phyloP scores from a whole-genome alignment of 2,329 filamentous ascomycete genomes.

The Penicillium occitanis region DNA sequence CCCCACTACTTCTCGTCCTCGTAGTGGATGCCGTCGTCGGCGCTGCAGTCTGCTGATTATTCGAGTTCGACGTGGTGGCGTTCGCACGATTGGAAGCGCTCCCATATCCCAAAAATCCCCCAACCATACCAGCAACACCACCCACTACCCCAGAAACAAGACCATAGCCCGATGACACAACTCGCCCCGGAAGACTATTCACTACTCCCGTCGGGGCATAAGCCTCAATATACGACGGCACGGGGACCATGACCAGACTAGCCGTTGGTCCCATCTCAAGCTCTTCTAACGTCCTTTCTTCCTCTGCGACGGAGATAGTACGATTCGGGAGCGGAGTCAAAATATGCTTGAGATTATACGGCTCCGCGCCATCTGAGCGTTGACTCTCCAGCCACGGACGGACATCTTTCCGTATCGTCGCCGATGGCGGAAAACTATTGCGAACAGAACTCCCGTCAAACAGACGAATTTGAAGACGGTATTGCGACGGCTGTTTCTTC shows the following conservation, averaged over 20 bases:
- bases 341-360: conserved; percentile 83
- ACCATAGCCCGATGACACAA: conserved; percentile 43
- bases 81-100: conserved; percentile 10
- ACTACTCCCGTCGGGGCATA: conserved; percentile 45
- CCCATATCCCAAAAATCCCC: conserved; percentile 46
- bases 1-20: conserved; percentile 18
- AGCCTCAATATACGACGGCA: conserved; percentile 60
- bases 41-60: background rate
- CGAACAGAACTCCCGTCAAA: conserved; percentile 82
- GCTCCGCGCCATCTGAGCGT: conserved; percentile 56
- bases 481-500: conserved; percentile 28
- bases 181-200: conserved; percentile 42
- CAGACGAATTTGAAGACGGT: conserved; percentile 73
- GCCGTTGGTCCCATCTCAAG: conserved; percentile 75
- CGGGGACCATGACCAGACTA: conserved; percentile 77
- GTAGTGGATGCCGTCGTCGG: conserved; percentile 1
- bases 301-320: conserved; percentile 72
- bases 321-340: conserved; percentile 74
- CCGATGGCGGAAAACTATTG: conserved; percentile 64
- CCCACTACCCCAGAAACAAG: conserved; percentile 46
- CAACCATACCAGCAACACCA: conserved; percentile 44
- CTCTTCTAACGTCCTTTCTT: conserved; percentile 65
- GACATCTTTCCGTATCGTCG: conserved; percentile 65
- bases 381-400: conserved; percentile 73
- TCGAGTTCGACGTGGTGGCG: background rate